These are phyloP conservation scores for Coprinopsis cinerea DNA, from an alignment of 768 basidiomycete genomes.

Conservation along the genomic window DNA sequence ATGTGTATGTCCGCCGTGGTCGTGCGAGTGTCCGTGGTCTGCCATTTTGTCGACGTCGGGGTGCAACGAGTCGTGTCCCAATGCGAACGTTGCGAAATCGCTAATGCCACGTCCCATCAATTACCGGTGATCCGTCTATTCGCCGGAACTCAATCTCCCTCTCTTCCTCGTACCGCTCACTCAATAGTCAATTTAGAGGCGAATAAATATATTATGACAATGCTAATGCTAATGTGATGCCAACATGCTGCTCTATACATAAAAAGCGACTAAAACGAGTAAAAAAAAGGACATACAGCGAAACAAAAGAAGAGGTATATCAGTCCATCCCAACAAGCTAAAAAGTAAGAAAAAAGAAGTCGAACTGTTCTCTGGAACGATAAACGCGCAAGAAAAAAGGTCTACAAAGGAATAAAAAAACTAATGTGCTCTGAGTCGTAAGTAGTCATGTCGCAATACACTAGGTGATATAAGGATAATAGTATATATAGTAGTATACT, in stretches of 20 bases:
- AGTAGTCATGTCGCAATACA: constrained; percentile 2
- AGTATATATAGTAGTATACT: constrained; percentile 7
- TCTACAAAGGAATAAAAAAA: neutral
- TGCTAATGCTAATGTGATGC: constrained; percentile 9
- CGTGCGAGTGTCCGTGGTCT: constrained; percentile 42
- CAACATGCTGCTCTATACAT: constrained; percentile 7
- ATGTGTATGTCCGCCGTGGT: constrained; percentile 48
- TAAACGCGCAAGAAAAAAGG: neutral
- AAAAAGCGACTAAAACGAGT: neutral
- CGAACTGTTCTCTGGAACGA: neutral
- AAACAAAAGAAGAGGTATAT: neutral
- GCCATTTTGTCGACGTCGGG: constrained; percentile 2
- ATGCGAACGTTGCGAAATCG: neutral
- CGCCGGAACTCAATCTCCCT: neutral
- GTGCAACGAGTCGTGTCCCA: no score
- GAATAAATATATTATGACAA: constrained; percentile 4
- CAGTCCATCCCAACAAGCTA: neutral
- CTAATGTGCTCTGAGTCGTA: neutral
- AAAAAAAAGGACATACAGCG: neutral
- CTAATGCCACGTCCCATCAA: neutral
- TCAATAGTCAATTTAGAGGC: neutral
- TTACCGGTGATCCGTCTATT: neutral
- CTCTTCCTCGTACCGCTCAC: neutral
- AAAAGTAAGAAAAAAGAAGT: neutral
- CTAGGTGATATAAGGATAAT: neutral